Evolutionary conservation across 163 green algal species (phyloP).

Genomic region (Chloroidium sp.): DNA sequence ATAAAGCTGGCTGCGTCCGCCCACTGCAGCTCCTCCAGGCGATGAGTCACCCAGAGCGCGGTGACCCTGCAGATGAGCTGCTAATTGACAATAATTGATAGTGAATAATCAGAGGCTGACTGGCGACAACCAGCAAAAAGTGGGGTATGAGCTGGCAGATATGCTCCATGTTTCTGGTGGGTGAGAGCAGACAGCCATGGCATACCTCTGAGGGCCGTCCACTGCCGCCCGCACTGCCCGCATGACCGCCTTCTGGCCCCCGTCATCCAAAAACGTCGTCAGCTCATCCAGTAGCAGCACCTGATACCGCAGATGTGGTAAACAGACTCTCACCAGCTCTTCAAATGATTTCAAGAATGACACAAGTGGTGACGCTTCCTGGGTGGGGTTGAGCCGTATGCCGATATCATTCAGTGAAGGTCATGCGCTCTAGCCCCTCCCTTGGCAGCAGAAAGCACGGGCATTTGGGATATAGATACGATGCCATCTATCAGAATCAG

Average conservation of each 20-base stretch:
- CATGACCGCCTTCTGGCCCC: constrained; percentile 82
- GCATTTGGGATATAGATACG: no score
- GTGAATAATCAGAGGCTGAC: neutral
- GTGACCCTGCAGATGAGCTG: constrained; percentile 42
- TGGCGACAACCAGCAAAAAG: no score
- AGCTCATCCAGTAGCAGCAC: constrained; percentile 96
- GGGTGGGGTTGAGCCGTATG: no score
- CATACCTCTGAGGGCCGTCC: constrained; percentile 3
- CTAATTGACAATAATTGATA: neutral
- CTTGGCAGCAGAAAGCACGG: no score
- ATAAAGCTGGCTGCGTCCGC: constrained; percentile 90
- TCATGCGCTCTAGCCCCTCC: no score
- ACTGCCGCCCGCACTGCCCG: constrained; percentile 66
- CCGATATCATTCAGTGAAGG: no score
- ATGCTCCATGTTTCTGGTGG: no score
- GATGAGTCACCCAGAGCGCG: constrained; percentile 92
- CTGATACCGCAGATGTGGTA: neutral
- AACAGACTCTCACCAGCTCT: neutral
- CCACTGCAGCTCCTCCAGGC: constrained; percentile 89
- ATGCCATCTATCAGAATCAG: no score
- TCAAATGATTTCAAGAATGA: neutral
- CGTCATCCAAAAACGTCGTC: constrained; percentile 92
- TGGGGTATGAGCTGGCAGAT: no score
- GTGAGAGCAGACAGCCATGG: no score
- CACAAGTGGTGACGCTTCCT: no score